Conservation (phyloP, 2,329 filamentous ascomycete species). For the Fusarium sp. region DNA sequence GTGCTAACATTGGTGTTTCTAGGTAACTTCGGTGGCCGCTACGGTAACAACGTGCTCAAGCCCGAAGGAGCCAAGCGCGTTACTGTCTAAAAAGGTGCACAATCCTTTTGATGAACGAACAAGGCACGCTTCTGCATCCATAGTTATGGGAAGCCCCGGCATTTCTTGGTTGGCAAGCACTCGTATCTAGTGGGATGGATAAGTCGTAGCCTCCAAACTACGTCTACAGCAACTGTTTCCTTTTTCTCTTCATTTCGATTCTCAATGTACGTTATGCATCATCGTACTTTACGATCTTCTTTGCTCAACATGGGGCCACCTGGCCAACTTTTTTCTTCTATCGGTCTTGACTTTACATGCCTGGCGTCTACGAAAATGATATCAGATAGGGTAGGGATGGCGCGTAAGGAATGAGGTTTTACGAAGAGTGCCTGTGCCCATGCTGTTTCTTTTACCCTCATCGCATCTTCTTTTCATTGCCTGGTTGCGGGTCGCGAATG, state of each 20-base stretch:
- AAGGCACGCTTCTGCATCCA: slow-evolving; percentile 25
- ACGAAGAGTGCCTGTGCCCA: slow-evolving; percentile 20
- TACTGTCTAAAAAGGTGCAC: slow-evolving; percentile 45
- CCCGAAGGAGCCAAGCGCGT: slow-evolving; percentile 51
- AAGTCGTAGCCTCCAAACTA: slow-evolving; percentile 29
- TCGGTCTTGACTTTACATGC: slow-evolving; percentile 41
- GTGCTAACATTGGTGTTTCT: neutral
- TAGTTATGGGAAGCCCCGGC: slow-evolving; percentile 16
- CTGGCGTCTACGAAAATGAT: slow-evolving; percentile 47
- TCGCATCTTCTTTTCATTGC: slow-evolving; percentile 46
- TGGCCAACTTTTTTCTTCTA: slow-evolving; percentile 42
- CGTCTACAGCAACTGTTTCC: slow-evolving; percentile 37
- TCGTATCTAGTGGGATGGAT: slow-evolving; percentile 28
- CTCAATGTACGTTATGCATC: slow-evolving; percentile 55
- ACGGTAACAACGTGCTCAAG: slow-evolving; percentile 63
- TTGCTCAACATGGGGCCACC: slow-evolving; percentile 44
- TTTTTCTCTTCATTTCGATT: slow-evolving; percentile 51
- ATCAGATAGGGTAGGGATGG: slow-evolving; percentile 42
- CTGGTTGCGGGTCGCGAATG: slow-evolving; percentile 10
- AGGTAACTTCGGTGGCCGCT: slow-evolving; percentile 68
- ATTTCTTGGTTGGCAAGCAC: slow-evolving; percentile 35
- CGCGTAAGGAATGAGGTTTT: slow-evolving; percentile 40
- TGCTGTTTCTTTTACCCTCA: slow-evolving; percentile 32
- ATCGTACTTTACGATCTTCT: slow-evolving; percentile 53
- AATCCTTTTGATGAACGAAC: slow-evolving; percentile 25